Conservation (phyloP, 768 basidiomycete species). For the Paxillus ammoniavirescens region DNA sequence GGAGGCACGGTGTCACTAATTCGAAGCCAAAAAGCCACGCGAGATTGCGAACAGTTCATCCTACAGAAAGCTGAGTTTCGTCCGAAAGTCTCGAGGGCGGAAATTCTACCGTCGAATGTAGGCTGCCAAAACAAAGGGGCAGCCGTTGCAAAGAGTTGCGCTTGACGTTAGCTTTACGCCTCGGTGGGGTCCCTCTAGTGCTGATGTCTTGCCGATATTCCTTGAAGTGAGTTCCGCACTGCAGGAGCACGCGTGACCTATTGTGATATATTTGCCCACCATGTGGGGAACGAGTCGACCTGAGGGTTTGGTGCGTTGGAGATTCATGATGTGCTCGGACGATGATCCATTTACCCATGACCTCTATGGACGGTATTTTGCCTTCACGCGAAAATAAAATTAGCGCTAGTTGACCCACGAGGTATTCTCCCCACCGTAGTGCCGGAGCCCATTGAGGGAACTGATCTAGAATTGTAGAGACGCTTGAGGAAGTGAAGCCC, state of each 20-base stretch:
- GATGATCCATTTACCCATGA: conserved; percentile 31
- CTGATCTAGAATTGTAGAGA: conserved; percentile 21
- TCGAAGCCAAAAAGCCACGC: no score
- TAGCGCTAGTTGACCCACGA: background rate
- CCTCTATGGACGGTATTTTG: conserved; percentile 28
- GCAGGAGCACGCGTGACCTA: background rate
- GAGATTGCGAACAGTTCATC: no score
- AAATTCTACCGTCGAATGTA: conserved; percentile 40
- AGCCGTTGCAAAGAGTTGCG: conserved; percentile 48
- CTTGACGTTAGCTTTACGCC: conserved; percentile 42
- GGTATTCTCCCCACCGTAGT: conserved; percentile 13
- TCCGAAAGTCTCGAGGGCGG: background rate
- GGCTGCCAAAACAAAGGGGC: conserved; percentile 14
- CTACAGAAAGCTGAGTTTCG: background rate
- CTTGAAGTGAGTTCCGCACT: background rate
- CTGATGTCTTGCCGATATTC: background rate
- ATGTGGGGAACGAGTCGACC: no score
- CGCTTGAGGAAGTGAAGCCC: background rate
- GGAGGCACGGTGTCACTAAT: no score
- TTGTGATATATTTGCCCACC: background rate
- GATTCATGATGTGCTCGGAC: conserved; percentile 39
- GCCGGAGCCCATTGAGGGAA: conserved; percentile 4
- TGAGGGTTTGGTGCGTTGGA: conserved; percentile 10
- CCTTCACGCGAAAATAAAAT: conserved; percentile 11
- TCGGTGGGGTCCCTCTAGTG: conserved; percentile 34